These are phyloP conservation scores for Phytomonas sp. DNA, from an alignment of 208 protist genomes.

Conservation along the genomic window DNA sequence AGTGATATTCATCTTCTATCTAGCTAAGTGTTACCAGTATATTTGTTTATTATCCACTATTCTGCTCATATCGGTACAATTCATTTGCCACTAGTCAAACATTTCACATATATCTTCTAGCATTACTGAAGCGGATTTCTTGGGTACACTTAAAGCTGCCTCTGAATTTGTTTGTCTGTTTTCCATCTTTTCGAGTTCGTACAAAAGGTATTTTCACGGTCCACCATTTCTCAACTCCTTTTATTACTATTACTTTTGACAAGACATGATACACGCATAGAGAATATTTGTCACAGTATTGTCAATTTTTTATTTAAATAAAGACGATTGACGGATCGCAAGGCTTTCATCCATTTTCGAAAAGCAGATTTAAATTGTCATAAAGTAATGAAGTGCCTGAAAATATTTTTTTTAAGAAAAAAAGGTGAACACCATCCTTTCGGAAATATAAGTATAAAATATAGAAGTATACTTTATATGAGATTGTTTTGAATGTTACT, in stretches of 20 bases:
- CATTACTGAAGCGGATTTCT: not conserved
- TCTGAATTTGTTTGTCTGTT: conserved; percentile 2
- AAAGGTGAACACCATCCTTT: conserved; percentile 2
- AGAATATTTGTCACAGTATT: conserved; percentile 8
- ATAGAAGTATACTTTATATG: not conserved
- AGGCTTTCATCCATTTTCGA: conserved; percentile 1
- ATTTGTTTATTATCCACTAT: conserved; percentile 1
- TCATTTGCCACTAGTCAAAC: not conserved
- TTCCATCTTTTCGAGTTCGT: conserved; percentile 1
- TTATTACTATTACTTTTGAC: not conserved
- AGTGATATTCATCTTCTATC: not conserved
- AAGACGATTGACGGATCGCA: not conserved
- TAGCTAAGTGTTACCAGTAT: conserved; percentile 7
- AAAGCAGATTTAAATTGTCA: conserved; percentile 4
- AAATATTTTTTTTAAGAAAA: conserved; percentile 12
- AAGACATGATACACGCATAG: not conserved
- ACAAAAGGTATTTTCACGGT: conserved; percentile 1
- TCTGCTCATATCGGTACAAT: not conserved
- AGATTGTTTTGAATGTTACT: conserved; percentile 1
- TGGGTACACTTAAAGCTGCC: not conserved
- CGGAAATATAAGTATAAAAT: not conserved
- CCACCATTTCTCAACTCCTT: not conserved
- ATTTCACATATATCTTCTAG: not conserved
- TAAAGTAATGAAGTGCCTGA: conserved; percentile 1
- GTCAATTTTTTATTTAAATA: conserved; percentile 10